Conservation (phyloP, 306 rosid genomes). For the Acmispon strigosus region DNA sequence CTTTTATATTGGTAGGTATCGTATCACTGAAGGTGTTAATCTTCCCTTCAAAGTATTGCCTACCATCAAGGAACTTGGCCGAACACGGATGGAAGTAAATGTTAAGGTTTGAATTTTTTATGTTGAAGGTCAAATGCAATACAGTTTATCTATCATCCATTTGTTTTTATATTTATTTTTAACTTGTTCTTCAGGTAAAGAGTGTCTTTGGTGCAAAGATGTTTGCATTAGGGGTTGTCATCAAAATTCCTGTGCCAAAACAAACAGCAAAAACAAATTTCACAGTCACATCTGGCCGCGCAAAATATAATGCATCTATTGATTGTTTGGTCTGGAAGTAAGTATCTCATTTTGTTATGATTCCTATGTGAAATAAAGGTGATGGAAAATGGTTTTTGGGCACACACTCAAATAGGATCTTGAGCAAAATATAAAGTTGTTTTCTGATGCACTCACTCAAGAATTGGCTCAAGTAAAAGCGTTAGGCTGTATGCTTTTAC, state of each 20-base stretch:
- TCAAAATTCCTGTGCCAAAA: constrained; percentile 89
- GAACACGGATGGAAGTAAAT: constrained; percentile 92
- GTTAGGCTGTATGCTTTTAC: neutral
- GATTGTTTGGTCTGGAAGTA: constrained; percentile 97
- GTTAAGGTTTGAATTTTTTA: constrained; percentile 59
- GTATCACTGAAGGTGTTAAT: constrained; percentile 93
- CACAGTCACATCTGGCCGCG: constrained; percentile 86
- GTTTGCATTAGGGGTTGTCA: constrained; percentile 93
- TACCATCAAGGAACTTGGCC: constrained; percentile 87
- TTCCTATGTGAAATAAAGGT: neutral
- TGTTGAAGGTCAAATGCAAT: constrained; percentile 5
- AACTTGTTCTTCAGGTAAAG: constrained; percentile 58
- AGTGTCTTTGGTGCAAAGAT: constrained; percentile 87
- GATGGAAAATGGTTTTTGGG: neutral
- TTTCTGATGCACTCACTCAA: neutral
- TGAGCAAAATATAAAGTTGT: neutral
- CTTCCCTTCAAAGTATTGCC: constrained; percentile 95
- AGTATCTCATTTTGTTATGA: constrained; percentile 25
- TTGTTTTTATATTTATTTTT: constrained; percentile 7
- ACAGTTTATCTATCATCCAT: neutral
- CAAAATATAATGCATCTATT: constrained; percentile 84
- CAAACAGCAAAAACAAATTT: constrained; percentile 89
- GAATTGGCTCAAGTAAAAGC: neutral
- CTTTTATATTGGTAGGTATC: constrained; percentile 51
- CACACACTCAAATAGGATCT: neutral